These are phyloP conservation scores for Aureobasidium uvarum DNA, from an alignment of 2,329 filamentous ascomycete species.

Conservation along the genomic window DNA sequence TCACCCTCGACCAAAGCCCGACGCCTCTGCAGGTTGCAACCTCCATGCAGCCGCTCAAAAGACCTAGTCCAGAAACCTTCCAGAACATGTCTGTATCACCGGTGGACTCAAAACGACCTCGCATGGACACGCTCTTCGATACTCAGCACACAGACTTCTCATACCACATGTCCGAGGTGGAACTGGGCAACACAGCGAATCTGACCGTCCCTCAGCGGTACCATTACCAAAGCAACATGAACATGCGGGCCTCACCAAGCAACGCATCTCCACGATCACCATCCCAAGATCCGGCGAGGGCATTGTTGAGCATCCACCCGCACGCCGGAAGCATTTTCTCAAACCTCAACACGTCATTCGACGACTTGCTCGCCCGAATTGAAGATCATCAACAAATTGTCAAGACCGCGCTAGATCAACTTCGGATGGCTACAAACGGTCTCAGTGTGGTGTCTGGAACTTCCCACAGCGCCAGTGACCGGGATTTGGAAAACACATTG, in stretches of 20 bases:
- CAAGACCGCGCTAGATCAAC: slow-evolving; percentile 1
- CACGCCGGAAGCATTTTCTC: slow-evolving; percentile 13
- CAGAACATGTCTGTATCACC: background rate
- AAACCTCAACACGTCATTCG: slow-evolving; percentile 2
- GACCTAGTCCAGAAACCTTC: slow-evolving; percentile 13
- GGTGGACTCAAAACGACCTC: background rate
- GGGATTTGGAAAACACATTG: background rate
- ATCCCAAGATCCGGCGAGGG: background rate
- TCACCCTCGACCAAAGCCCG: background rate
- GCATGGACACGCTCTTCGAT: slow-evolving; percentile 12
- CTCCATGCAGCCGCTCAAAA: background rate
- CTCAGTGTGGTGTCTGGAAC: background rate
- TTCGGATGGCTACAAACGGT: background rate
- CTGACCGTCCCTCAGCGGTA: background rate
- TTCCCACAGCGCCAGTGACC: background rate
- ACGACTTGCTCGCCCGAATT: background rate
- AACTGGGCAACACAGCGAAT: background rate
- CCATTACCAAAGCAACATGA: background rate
- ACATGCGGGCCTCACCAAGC: background rate
- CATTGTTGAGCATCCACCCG: slow-evolving; percentile 13
- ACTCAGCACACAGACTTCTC: background rate
- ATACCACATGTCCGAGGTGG: background rate
- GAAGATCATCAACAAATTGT: slow-evolving; percentile 13
- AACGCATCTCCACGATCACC: background rate
- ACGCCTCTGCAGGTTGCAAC: background rate